phyloP scores from a whole-genome alignment of 2,329 filamentous ascomycete species.

The Thermothelomyces thermophilus region DNA sequence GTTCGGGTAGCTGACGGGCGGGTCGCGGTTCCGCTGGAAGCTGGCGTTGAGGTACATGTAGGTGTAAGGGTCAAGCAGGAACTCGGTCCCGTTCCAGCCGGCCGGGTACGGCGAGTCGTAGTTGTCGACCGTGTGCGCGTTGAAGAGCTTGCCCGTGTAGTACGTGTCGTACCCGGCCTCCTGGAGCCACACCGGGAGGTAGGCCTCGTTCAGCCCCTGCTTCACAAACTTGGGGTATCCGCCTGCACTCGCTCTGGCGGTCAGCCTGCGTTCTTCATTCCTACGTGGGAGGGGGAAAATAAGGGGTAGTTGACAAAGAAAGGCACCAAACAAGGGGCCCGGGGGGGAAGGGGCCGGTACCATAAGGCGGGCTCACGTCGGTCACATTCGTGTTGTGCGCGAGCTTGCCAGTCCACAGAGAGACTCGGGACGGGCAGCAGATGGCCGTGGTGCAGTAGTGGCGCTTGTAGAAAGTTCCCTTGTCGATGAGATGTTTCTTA shows the following conservation, averaged over 20 bases:
- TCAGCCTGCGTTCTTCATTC: conserved; percentile 11
- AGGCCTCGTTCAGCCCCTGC: conserved; percentile 44
- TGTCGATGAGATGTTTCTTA: conserved; percentile 46
- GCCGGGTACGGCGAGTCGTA: conserved; percentile 45
- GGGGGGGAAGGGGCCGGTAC: too few species aligned
- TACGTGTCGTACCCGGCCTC: conserved; percentile 46
- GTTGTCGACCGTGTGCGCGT: conserved; percentile 42
- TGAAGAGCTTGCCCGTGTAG: conserved; percentile 51
- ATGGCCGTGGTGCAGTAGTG: conserved; percentile 57
- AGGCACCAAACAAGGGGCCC: not conserved
- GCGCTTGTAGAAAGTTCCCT: conserved; percentile 49
- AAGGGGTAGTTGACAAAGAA: not conserved
- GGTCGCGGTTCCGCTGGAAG: conserved; percentile 53
- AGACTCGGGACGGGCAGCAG: conserved; percentile 57
- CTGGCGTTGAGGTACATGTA: conserved; percentile 62
- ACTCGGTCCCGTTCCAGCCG: conserved; percentile 51
- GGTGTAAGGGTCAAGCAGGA: conserved; percentile 59
- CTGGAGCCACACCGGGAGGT: conserved; percentile 47
- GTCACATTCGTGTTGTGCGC: conserved; percentile 61
- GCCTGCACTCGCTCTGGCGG: conserved; percentile 21
- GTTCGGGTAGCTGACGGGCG: conserved; percentile 31
- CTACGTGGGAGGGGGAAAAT: conserved; percentile 25
- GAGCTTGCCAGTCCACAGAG: conserved; percentile 53
- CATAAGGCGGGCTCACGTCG: conserved; percentile 25
- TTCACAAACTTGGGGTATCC: conserved; percentile 45